Conservation (phyloP, 2,329 filamentous ascomycete species). For the Ophiostoma perfectum region DNA sequence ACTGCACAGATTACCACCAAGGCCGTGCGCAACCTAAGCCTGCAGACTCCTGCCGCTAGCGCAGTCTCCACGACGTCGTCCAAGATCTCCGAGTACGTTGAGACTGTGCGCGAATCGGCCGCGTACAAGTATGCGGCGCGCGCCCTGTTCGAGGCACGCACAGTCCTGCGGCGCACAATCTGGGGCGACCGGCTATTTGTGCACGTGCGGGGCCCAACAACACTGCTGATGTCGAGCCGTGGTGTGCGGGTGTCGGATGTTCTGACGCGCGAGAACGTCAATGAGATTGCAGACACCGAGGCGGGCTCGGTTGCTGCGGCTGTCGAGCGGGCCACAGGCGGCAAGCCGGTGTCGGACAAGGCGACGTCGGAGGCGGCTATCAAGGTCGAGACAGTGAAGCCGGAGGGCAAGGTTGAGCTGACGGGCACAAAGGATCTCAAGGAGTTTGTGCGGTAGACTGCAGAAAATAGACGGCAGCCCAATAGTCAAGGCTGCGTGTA, state of each 20-base stretch:
- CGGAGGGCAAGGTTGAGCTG: slow-evolving; percentile 63
- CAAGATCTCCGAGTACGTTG: not conserved
- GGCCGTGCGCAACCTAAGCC: slow-evolving; percentile 44
- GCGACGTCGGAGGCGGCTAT: slow-evolving; percentile 33
- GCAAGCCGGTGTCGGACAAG: slow-evolving; percentile 30
- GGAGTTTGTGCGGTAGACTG: slow-evolving; percentile 45
- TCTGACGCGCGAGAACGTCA: slow-evolving; percentile 71
- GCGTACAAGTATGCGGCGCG: slow-evolving; percentile 62
- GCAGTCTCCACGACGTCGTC: slow-evolving; percentile 49
- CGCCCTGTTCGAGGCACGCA: slow-evolving; percentile 64
- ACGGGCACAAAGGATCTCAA: slow-evolving; percentile 55
- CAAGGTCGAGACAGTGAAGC: slow-evolving; percentile 51
- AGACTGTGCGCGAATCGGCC: not conserved
- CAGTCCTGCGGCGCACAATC: slow-evolving; percentile 71
- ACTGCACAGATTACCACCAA: slow-evolving; percentile 19
- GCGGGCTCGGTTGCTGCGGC: slow-evolving; percentile 63
- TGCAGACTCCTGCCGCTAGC: slow-evolving; percentile 65
- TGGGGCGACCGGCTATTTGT: slow-evolving; percentile 94
- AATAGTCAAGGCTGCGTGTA: not conserved
- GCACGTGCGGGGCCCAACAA: slow-evolving; percentile 80
- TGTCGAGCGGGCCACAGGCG: slow-evolving; percentile 43
- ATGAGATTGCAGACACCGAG: slow-evolving; percentile 81
- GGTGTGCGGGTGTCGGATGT: slow-evolving; percentile 72
- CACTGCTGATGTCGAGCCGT: slow-evolving; percentile 82
- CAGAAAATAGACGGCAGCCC: not conserved